Evolutionary conservation across 2,329 filamentous ascomycete genomes (phyloP), one percentile per base, ranked within the genome.

Genomic region (Neofusicoccum sp.): DNA sequence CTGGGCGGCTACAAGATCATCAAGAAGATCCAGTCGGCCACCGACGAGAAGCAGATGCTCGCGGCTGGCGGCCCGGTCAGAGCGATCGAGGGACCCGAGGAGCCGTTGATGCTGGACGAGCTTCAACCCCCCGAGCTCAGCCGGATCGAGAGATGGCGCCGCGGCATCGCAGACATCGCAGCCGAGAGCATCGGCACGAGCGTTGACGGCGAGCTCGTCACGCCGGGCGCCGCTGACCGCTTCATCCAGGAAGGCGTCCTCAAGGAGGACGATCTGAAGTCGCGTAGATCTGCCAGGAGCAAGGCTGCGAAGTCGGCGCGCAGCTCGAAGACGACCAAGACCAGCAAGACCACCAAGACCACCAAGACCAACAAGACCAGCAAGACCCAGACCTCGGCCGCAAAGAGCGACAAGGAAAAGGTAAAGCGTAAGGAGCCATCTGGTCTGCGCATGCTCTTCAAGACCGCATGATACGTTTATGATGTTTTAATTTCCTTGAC

Each of bases 1-100:
- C 92, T 99, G 65, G 95, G 95, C 61, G 94, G 95, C 4, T 98
- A 92, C 85, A 98, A 97, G 79, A 97, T 99, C 75, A 88, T 99
- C 78, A 96, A 97, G 83, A 89, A 88, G 69, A 91, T 98, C 68
- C 81, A 82, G 70, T 79, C 74, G 12, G 77, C 78, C 63, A 78
- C 79, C 37, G 73, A 71, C 8, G 73, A 76, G 33, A 70, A 71
- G 31, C 66, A 61, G 68, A 71, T 39, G 69, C 69, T 59, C 64
- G 66, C 36, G 63, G 61, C 44, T 61, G 66, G 58, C 64, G 33
- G 52, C 65, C 63, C 68, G 61, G 62, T 67, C 67, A 47, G 65
- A 48, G 39, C 62, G 6, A 54, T 64, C 29, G 62, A 62, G 9
- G 45, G 65, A 9, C 70, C 74, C 63, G 73, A 69, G 63, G 74